These are phyloP conservation scores for Claviceps maximensis DNA, from an alignment of 2,329 filamentous ascomycete genomes.

Conservation along the genomic window DNA sequence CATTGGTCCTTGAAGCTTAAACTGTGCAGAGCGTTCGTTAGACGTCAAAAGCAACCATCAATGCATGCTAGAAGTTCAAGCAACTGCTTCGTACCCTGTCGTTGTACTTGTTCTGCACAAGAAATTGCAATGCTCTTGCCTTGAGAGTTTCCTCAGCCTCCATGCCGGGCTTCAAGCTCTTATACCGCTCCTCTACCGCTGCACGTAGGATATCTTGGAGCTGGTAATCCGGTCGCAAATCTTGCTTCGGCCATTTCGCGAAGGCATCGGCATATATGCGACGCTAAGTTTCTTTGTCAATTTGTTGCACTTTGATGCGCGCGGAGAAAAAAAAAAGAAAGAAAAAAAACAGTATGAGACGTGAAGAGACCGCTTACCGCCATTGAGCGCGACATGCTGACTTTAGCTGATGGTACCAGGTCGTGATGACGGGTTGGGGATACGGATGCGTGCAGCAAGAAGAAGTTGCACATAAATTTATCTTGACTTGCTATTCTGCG, in stretches of 20 bases:
- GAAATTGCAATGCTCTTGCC: slow-evolving; percentile 44
- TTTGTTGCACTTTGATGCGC: no score
- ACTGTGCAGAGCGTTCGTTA: slow-evolving; percentile 13
- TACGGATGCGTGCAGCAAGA: not conserved
- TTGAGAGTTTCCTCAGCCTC: slow-evolving; percentile 41
- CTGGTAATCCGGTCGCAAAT: slow-evolving; percentile 48
- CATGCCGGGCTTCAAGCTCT: slow-evolving; percentile 17
- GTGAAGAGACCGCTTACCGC: slow-evolving; percentile 12
- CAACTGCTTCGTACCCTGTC: slow-evolving; percentile 31
- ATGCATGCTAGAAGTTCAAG: not conserved
- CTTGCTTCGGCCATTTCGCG: slow-evolving; percentile 49
- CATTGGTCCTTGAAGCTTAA: slow-evolving; percentile 32
- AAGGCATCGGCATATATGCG: slow-evolving; percentile 25
- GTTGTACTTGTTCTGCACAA: slow-evolving; percentile 47
- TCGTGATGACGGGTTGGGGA: not conserved
- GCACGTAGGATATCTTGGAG: slow-evolving; percentile 41
- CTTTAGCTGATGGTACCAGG: not conserved
- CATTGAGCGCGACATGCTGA: slow-evolving; percentile 20
- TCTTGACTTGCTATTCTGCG: not conserved
- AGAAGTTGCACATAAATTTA: not conserved
- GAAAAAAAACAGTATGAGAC: no score
- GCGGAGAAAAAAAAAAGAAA: no score
- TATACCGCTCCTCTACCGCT: slow-evolving; percentile 22
- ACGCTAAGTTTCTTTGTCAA: slow-evolving; percentile 13
- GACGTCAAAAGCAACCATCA: not conserved